phyloP scores from a whole-genome alignment of 257 asterid species.

The Solanum sitiens region DNA sequence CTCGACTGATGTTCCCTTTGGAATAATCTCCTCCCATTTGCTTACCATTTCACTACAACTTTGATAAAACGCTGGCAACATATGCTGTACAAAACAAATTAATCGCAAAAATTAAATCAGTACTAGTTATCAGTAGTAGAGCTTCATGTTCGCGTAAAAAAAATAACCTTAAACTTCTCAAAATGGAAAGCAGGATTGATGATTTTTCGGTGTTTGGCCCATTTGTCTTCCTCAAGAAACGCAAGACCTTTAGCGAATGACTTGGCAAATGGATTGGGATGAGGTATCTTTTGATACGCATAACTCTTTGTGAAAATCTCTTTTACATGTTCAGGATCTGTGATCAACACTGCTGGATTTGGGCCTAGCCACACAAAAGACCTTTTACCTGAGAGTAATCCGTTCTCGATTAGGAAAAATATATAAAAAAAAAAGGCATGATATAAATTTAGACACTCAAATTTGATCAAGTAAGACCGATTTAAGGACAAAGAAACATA shows the following conservation, averaged over 20 bases:
- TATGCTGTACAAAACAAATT: slow-evolving; percentile 6
- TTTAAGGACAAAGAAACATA: not conserved
- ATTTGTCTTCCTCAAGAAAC: slow-evolving; percentile 24
- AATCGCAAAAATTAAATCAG: too few relatives aligned
- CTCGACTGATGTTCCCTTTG: slow-evolving; percentile 6
- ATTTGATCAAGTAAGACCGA: not conserved
- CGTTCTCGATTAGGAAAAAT: not conserved
- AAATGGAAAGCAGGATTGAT: slow-evolving; percentile 54
- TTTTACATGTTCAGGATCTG: slow-evolving; percentile 32
- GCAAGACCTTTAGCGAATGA: slow-evolving; percentile 25
- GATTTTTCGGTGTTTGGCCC: slow-evolving; percentile 57
- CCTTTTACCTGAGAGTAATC: slow-evolving; percentile 24
- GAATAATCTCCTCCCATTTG: slow-evolving; percentile 22
- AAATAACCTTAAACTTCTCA: slow-evolving; percentile 16
- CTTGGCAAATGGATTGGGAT: slow-evolving; percentile 21
- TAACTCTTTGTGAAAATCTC: slow-evolving; percentile 27
- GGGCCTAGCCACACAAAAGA: slow-evolving; percentile 48
- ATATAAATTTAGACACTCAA: not conserved
- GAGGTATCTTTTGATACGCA: slow-evolving; percentile 12
- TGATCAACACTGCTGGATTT: slow-evolving; percentile 21
- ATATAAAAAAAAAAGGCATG: not conserved
- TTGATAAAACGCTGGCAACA: slow-evolving; percentile 25
- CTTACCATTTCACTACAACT: slow-evolving; percentile 24
- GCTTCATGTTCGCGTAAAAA: too few relatives aligned
- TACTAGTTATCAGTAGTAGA: too few relatives aligned